These are phyloP conservation scores for Halophytophthora polymorphica DNA, from an alignment of 352 stramenopile genomes.

Conservation along the genomic window DNA sequence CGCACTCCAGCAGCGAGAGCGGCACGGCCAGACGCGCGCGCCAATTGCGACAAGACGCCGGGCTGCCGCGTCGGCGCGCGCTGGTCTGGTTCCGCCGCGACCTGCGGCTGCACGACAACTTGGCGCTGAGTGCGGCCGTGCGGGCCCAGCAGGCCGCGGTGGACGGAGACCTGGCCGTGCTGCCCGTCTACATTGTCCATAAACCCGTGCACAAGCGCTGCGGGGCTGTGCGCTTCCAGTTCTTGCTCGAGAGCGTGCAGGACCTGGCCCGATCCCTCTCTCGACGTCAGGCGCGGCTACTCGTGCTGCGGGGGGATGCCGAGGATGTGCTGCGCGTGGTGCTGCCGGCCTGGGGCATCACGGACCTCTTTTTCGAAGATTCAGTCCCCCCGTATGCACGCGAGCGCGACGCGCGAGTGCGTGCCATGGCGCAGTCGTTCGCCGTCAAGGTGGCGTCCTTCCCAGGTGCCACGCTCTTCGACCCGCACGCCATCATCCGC, in stretches of 20 bases:
- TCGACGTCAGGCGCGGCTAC: constrained; percentile 30
- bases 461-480: constrained; percentile 51
- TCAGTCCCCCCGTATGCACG: constrained; percentile 51
- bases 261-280: constrained; percentile 61
- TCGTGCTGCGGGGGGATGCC: constrained; percentile 59
- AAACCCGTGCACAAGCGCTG: constrained; percentile 64
- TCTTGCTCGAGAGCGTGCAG: constrained; percentile 89
- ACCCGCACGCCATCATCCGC: constrained; percentile 49
- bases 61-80: constrained; percentile 27
- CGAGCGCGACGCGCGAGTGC: constrained; percentile 39
- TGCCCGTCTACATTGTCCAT: constrained; percentile 89
- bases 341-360: constrained; percentile 56
- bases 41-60: neutral
- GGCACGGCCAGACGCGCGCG: neutral
- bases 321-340: constrained; percentile 50
- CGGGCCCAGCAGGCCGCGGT: constrained; percentile 12
- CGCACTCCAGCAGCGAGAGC: no score
- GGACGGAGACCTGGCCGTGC: constrained; percentile 26
- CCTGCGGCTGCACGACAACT: constrained; percentile 95
- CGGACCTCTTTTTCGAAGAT: constrained; percentile 68
- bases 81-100: constrained; percentile 94
- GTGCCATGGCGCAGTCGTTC: constrained; percentile 28
- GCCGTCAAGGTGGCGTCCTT: constrained; percentile 34
- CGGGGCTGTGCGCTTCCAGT: constrained; percentile 78
- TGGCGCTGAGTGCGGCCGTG: constrained; percentile 77